Evolutionary conservation across 2,329 filamentous ascomycete genomes (phyloP).

Genomic region (Xylaria sp.): DNA sequence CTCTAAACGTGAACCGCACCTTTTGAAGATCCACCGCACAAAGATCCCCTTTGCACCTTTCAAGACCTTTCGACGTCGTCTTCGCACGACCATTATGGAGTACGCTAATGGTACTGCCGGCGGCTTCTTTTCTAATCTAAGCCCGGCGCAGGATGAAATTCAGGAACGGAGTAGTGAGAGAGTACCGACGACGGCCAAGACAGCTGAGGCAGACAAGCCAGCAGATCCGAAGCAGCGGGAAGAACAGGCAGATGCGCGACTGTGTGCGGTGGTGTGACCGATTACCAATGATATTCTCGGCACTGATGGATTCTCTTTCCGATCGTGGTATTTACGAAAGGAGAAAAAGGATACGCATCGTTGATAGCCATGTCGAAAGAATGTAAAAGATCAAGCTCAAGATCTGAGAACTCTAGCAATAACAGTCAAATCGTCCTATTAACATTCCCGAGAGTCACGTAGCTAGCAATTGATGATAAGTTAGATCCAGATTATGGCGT

Average conservation of each 20-base stretch:
- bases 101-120: constrained; percentile 14
- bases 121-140: constrained; percentile 10
- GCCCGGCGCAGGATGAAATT: background rate
- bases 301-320: background rate
- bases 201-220: background rate
- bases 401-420: background rate
- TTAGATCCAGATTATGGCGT: background rate
- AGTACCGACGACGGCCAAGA: too few relatives aligned
- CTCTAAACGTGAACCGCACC: background rate
- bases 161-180: background rate
- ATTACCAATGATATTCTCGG: background rate
- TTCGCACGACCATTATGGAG: constrained; percentile 5
- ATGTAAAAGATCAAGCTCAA: background rate
- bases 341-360: background rate
- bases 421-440: background rate
- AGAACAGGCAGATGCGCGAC: too few relatives aligned
- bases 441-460: background rate
- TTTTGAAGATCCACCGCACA: constrained; percentile 22
- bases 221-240: background rate
- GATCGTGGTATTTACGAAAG: background rate
- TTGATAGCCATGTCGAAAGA: background rate
- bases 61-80: constrained; percentile 8
- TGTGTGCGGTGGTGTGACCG: background rate
- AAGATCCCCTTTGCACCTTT: background rate
- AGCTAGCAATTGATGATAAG: background rate